Conservation (phyloP, 1,284 basidiomycete species). For the Ustilago crameri region DNA sequence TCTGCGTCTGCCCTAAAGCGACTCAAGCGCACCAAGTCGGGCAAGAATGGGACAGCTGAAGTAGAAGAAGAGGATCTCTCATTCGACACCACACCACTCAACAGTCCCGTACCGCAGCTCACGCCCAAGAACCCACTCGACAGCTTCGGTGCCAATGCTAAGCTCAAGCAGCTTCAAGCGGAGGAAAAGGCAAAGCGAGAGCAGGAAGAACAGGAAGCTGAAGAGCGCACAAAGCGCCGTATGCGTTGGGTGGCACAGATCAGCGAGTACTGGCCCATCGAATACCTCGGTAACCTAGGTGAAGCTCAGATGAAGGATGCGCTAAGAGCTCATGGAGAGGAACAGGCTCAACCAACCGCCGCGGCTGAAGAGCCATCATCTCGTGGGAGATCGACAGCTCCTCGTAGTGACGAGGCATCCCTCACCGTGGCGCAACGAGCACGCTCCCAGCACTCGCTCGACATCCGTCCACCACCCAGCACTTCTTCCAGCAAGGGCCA, state of each 20-base stretch:
- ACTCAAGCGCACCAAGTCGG: slow-evolving; percentile 7
- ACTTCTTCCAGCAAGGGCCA: slow-evolving; percentile 33
- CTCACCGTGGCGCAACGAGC: slow-evolving; percentile 17
- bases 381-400: slow-evolving; percentile 11
- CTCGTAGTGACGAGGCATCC: neutral
- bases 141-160: slow-evolving; percentile 1
- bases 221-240: slow-evolving; percentile 52
- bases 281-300: slow-evolving; percentile 78
- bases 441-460: slow-evolving; percentile 55
- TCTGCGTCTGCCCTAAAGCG: slow-evolving; percentile 20
- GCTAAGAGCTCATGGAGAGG: slow-evolving; percentile 44
- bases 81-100: slow-evolving; percentile 72
- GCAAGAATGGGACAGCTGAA: slow-evolving; percentile 37
- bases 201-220: slow-evolving; percentile 27
- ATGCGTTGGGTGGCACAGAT: slow-evolving; percentile 70
- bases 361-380: neutral
- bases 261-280: slow-evolving; percentile 84
- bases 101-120: slow-evolving; percentile 79
- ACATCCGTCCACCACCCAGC: slow-evolving; percentile 38
- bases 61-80: slow-evolving; percentile 59
- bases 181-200: slow-evolving; percentile 27
- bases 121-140: slow-evolving; percentile 43
- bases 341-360: slow-evolving; percentile 2
- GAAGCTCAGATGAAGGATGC: slow-evolving; percentile 76
- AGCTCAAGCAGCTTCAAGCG: slow-evolving; percentile 14